Base-by-base conservation (phyloP, 345 rosid species). In the Psidium guajava region DNA sequence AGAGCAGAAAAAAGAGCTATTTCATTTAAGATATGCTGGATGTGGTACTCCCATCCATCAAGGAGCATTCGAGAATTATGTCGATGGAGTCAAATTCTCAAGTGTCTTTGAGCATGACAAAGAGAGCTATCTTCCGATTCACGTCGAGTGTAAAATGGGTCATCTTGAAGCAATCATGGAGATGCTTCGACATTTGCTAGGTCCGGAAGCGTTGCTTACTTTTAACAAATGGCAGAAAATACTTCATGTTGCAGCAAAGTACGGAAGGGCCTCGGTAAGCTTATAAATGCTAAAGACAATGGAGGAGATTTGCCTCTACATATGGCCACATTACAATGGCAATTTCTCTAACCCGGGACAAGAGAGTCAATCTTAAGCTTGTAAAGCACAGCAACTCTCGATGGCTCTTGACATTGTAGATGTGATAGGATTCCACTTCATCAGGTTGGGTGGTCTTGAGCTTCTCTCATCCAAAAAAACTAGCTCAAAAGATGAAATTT, bases 351-450 rank as follows among this genome's bases (percentile, higher is more conserved):
- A 12, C 69, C 2, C 36, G 18, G 0, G 18, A 58, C 69, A n/a
- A 0, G 0, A 58, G 32, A 58, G 69, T 58, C 69, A 2, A 58
- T 58, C 69, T 58, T 58, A 6, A 27, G 32, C 18, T n/a, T 58
- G 32, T 25, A 0, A 58, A 58, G 3, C 32, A 58, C 0, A 0
- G 1, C 0, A 59, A 59, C 32, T 59, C 36, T 36, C 1, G 18
- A 1, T 1, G 0, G 69, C 69, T 59, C 36, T n/a, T 0, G 36
- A 59, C 32, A 59, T 59, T 11, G 69, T n/a, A n/a, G 32, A 59
- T 13, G 9, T 11, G 55, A 12, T 0, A 11, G 1, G 14, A 4
- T 5, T 59, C 32, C 74, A 1, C 42, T 61, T 28, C 74, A 61
- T 21, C 21, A 1, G 22, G 11, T 61, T 36, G 36, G 36, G 36